phyloP scores from a whole-genome alignment of 768 basidiomycete genomes.

The Cytidiella melzeri region DNA sequence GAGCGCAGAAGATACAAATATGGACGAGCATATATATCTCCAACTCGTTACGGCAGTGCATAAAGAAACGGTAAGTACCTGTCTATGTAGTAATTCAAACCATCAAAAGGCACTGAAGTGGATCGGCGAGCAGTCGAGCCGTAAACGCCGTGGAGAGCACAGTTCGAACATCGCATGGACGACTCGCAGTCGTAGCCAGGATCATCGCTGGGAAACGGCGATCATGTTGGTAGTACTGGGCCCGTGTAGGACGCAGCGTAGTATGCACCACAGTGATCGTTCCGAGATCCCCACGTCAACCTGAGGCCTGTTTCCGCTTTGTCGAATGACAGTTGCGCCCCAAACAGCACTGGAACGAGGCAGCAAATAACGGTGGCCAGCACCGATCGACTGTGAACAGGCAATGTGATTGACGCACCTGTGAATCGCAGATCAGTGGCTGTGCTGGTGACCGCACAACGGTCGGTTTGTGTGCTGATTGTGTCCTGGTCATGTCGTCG shows the following conservation, averaged over 20 bases:
- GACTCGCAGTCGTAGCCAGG: neutral
- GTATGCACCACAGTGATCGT: neutral
- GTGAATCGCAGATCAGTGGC: conserved; percentile 6
- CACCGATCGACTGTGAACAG: conserved; percentile 3
- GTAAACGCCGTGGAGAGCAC: neutral
- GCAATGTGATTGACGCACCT: conserved; percentile 3
- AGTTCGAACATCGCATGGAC: neutral
- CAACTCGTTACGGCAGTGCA: conserved; percentile 2
- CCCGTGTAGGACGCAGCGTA: neutral
- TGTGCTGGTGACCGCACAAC: neutral
- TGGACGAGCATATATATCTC: conserved; percentile 1
- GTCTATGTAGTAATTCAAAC: neutral
- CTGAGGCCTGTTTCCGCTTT: neutral
- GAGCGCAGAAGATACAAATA: conserved; percentile 6
- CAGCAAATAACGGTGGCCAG: neutral
- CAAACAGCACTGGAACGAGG: neutral
- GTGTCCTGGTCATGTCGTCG: neutral
- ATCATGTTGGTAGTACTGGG: neutral
- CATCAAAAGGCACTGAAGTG: neutral
- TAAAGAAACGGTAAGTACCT: neutral
- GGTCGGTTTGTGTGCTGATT: neutral
- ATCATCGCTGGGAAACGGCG: neutral
- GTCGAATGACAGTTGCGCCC: neutral
- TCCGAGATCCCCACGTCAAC: neutral
- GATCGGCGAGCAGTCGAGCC: neutral